Base-by-base conservation (phyloP, 2,329 filamentous ascomycete species). In the Arthrinium phaeospermum region DNA sequence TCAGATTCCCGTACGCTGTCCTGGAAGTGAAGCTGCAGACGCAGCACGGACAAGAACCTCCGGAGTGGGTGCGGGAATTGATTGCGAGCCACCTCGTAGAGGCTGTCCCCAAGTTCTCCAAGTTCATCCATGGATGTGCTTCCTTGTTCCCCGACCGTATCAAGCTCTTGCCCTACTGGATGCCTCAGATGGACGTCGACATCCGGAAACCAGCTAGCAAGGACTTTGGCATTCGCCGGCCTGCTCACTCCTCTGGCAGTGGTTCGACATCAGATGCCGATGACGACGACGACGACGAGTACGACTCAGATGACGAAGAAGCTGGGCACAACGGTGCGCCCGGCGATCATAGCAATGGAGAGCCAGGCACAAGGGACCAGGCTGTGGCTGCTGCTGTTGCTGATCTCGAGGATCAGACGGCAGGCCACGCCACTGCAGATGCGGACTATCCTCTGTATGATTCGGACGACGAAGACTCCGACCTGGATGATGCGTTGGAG, bases 71-170 rank as follows among this genome's bases (percentile, higher is more conserved):
- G 77, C 92, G 95, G 30, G 94, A 98, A 80, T 88, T 99, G 70
- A 97, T 95, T 64, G 89, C 94, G 16, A 98, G 95, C 74, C 96
- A 99, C 84, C 88, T 99, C 22, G 96, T 99, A 2, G 96, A 99
- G 84, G 95, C 96, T n/a, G 95, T 99, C 2, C 96, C 96, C 74
- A 99, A 99, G 81, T 99, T 98, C 83, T 98, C 95, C 79, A 99
- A 99, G 84, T 99, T 98, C 82, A 98, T 99, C 72, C 96, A 99
- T 82, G 96, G 96, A 73, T 95, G 92, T 1, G 96, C 96, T 13
- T 93, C 91, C 14, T 85, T 99, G 67, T 97, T 98, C 82, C 95
- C 95, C 0, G 89, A 91, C 64, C 91, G 93, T 71, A 99, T 99
- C 82, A 87, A 98, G 68, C 88, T 99, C 16, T 87, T 99, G 7